Conservation (phyloP, 331 rosid genomes). For the Arachis monticola region DNA sequence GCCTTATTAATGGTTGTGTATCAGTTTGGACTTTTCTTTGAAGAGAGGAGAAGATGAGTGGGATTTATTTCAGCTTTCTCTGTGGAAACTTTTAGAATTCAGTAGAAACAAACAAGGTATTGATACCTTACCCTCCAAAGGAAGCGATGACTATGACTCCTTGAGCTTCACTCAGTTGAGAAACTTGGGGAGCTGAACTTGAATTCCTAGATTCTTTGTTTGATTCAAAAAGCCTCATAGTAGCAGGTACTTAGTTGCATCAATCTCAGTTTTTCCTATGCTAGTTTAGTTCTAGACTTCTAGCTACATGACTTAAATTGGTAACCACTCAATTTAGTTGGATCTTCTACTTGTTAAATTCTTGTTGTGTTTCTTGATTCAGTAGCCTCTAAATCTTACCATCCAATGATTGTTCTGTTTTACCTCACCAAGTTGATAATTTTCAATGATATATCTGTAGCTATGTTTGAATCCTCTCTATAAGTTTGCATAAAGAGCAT, state of each 20-base stretch:
- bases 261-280: conserved; percentile 31
- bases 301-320: conserved; percentile 29
- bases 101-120: conserved; percentile 46
- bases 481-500: conserved; percentile 13
- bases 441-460: background rate
- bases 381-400: conserved; percentile 17
- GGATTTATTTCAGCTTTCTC: conserved; percentile 39
- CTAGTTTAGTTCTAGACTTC: conserved; percentile 14
- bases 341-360: conserved; percentile 28
- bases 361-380: conserved; percentile 29
- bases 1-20: conserved; percentile 25
- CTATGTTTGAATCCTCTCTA: background rate
- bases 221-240: conserved; percentile 37
- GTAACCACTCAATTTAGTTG: conserved; percentile 12
- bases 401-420: conserved; percentile 19
- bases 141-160: conserved; percentile 47
- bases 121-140: conserved; percentile 72
- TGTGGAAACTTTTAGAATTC: conserved; percentile 39
- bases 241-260: conserved; percentile 47
- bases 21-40: conserved; percentile 38
- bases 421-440: conserved; percentile 11
- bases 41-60: conserved; percentile 37
- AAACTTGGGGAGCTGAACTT: conserved; percentile 48
- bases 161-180: conserved; percentile 46
- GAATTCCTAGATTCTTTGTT: conserved; percentile 45